phyloP scores from a whole-genome alignment of 768 basidiomycete genomes.

The Mycena rosella region DNA sequence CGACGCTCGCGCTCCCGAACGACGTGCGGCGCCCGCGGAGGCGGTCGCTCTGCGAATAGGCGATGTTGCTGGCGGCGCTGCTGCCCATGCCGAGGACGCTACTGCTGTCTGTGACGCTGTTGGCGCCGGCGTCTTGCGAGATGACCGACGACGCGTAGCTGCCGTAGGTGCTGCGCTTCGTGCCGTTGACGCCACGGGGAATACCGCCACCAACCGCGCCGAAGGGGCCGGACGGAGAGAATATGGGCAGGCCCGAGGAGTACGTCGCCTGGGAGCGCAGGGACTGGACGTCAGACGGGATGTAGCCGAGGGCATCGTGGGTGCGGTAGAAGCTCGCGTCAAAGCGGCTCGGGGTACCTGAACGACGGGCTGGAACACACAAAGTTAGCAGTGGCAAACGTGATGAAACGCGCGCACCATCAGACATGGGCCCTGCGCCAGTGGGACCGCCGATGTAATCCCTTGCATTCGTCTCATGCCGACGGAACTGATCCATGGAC shows the following conservation, averaged over 20 bases:
- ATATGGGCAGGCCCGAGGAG: slow-evolving; percentile 91
- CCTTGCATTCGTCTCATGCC: slow-evolving; percentile 91
- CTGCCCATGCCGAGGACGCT: slow-evolving; percentile 69
- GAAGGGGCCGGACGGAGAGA: slow-evolving; percentile 77
- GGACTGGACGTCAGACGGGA: slow-evolving; percentile 96
- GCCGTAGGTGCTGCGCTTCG: slow-evolving; percentile 82
- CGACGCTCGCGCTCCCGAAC: slow-evolving; percentile 75
- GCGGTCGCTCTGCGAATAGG: slow-evolving; percentile 93
- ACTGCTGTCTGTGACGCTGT: slow-evolving; percentile 65
- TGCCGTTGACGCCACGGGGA: slow-evolving; percentile 71
- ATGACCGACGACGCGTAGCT: slow-evolving; percentile 93
- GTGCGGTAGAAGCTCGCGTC: slow-evolving; percentile 96
- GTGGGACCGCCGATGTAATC: slow-evolving; percentile 70
- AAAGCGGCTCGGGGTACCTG: slow-evolving; percentile 94
- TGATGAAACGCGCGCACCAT: slow-evolving; percentile 57
- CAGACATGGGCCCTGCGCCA: slow-evolving; percentile 55
- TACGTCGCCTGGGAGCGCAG: slow-evolving; percentile 97
- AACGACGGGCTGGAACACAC: slow-evolving; percentile 65
- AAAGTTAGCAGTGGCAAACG: slow-evolving; percentile 12
- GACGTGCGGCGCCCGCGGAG: slow-evolving; percentile 78
- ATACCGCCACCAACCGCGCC: slow-evolving; percentile 64
- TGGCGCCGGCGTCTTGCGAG: slow-evolving; percentile 88
- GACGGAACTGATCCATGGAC: slow-evolving; percentile 93
- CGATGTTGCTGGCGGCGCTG: slow-evolving; percentile 66
- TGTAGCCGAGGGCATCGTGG: slow-evolving; percentile 93